A percentile compares a stretch with the other conserved stretches of the same genome.
Evolutionary conservation across 176 grass and related monocot species (phyloP).

Genomic region (Oryza coarctata): DNA sequence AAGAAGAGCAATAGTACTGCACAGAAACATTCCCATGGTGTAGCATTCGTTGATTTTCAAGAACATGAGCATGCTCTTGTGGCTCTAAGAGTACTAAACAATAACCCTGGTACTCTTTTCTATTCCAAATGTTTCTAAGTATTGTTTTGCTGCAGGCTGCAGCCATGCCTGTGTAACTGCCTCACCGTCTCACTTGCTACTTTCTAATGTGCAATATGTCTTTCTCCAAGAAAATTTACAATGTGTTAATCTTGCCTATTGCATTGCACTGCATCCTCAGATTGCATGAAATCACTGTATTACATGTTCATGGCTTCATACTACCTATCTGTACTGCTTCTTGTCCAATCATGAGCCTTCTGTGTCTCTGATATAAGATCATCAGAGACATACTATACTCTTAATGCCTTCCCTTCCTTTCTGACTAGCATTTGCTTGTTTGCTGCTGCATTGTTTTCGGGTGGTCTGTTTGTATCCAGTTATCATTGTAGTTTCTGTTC

Average conservation of each 20-base stretch:
- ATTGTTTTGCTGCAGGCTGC: not conserved
- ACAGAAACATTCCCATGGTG: constrained; percentile 81
- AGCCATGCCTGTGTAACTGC: not conserved
- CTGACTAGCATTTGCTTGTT: constrained; percentile 10
- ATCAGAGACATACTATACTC: not conserved
- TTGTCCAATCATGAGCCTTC: not conserved
- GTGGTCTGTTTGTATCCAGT: not conserved
- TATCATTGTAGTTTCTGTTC: constrained; percentile 24
- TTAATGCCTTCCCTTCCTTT: not conserved
- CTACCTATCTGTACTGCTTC: not conserved
- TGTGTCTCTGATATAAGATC: constrained; percentile 5
- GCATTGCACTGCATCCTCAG: not conserved
- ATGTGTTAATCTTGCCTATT: not conserved
- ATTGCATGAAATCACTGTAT: not conserved
- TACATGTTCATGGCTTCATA: not conserved
- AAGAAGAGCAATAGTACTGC: constrained; percentile 61
- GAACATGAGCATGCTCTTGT: constrained; percentile 95
- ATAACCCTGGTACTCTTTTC: constrained; percentile 79
- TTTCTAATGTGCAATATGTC: not conserved
- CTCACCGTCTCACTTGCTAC: not conserved
- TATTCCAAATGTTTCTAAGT: not conserved
- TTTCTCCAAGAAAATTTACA: not conserved
- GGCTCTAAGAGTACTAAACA: constrained; percentile 91
- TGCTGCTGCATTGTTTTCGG: constrained; percentile 19
- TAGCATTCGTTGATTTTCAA: constrained; percentile 97